Base-by-base conservation (phyloP, 768 basidiomycete species). In the Pleurotus ostreatus region DNA sequence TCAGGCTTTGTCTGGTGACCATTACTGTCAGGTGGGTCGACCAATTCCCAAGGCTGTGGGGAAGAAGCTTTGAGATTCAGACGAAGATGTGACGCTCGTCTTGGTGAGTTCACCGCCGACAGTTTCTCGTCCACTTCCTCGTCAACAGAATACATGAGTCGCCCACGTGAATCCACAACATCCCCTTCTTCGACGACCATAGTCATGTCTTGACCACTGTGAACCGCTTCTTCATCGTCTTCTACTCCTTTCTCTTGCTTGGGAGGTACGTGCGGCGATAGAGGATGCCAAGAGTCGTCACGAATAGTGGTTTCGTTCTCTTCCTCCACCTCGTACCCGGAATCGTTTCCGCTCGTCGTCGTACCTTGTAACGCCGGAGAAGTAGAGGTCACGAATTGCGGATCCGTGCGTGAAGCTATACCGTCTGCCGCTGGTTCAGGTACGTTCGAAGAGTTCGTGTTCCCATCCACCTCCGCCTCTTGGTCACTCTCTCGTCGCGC, bases 31-130 rank as follows among this genome's bases (percentile, higher is more conserved):
- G 81, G 80, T 11, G 80, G 81, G 41, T 77, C 74, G 20, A 80
- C 66, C 46, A 78, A 71, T 41, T 88, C 87, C 89, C 89, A 90
- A 13, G 82, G 82, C 59, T 82, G 82, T 43, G 87, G 82, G 26
- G 84, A 79, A 16, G 78, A 71, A 15, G 75, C 66, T 59, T 78
- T 78, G 52, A 80, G 67, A 63, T 81, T 74, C 59, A 82, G 69
- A 46, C 74, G 75, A 51, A 85, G 73, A 67, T 79, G 78, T 37
- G 78, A 74, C 39, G 69, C 64, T 53, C 72, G 70, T 39, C 71
- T 57, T 22, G 68, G 61, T 23, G 71, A 70, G 41, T 63, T 58
- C 57, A 57, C 58, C 48, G 68, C 64, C 43, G 68, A 38, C 48
- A 63, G 49, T 62, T 68, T 73, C 59, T 55, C 54, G 43, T 55